phyloP scores from a whole-genome alignment of 257 asterid species.

The Solanum peruvianum region DNA sequence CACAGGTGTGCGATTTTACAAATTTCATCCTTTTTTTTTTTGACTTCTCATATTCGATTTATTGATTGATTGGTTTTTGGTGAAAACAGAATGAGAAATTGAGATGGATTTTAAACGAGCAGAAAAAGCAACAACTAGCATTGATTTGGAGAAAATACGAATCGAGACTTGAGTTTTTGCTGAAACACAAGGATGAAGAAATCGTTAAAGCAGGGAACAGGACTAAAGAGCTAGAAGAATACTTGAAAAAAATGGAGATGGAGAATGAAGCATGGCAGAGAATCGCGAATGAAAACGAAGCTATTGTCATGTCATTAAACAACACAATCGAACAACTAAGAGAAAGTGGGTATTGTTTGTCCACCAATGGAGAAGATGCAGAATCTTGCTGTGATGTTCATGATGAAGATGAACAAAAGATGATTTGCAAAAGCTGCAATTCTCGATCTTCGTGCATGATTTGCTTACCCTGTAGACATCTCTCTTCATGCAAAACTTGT shows the following conservation, averaged over 20 bases:
- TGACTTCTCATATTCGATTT: not conserved
- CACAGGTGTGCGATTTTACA: constrained; percentile 32
- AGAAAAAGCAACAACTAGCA: constrained; percentile 26
- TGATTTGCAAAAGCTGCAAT: constrained; percentile 47
- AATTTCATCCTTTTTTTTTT: too few species aligned
- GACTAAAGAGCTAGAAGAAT: constrained; percentile 35
- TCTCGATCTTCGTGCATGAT: constrained; percentile 37
- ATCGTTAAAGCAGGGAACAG: constrained; percentile 24
- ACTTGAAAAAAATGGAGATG: constrained; percentile 22
- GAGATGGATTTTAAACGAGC: constrained; percentile 42
- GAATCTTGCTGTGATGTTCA: constrained; percentile 41
- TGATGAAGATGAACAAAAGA: not conserved
- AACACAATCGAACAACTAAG: constrained; percentile 38
- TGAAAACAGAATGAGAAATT: constrained; percentile 51
- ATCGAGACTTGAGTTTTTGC: constrained; percentile 20
- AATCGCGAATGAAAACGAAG: constrained; percentile 41
- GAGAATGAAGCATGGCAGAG: constrained; percentile 59
- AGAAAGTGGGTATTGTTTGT: constrained; percentile 10
- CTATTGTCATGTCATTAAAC: constrained; percentile 32
- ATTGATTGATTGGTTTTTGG: not conserved
- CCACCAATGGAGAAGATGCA: constrained; percentile 33
- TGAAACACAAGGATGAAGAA: constrained; percentile 54
- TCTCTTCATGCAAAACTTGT: constrained; percentile 53
- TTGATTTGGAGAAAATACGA: constrained; percentile 34
- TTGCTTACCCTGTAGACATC: constrained; percentile 75